phyloP scores from a whole-genome alignment of 495 filamentous ascomycete genomes.

The Paragyromitra xinjiangensis region DNA sequence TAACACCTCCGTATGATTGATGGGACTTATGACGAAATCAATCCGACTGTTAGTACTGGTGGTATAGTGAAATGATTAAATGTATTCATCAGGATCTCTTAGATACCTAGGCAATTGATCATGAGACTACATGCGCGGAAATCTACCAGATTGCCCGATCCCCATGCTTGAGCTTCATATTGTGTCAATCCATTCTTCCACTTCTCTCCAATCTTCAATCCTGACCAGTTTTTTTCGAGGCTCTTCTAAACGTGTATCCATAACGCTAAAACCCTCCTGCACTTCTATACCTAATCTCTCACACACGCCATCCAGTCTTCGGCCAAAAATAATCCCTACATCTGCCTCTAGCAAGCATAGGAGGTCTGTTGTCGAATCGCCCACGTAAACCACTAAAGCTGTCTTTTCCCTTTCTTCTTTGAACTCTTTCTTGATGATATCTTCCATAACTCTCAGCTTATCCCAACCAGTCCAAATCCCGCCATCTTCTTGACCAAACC shows the following conservation, averaged over 20 bases:
- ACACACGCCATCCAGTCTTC: constrained; percentile 41
- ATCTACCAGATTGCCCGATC: neutral
- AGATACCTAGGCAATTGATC: too few species aligned
- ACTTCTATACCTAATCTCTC: constrained; percentile 40
- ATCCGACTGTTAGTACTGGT: neutral
- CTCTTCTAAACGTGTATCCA: neutral
- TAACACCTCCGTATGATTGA: neutral
- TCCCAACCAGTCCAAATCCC: constrained; percentile 52
- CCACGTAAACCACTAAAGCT: constrained; percentile 54
- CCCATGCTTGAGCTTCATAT: neutral
- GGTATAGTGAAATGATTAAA: too few species aligned
- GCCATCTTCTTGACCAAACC: constrained; percentile 33
- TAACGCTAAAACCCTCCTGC: constrained; percentile 28
- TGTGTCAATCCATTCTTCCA: constrained; percentile 32
- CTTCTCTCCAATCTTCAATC: constrained; percentile 31
- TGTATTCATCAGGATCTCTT: too few species aligned
- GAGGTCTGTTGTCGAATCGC: constrained; percentile 56
- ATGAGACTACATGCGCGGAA: neutral
- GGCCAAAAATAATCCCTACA: constrained; percentile 55
- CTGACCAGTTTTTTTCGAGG: neutral
- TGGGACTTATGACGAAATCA: constrained; percentile 1
- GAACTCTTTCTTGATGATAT: constrained; percentile 10
- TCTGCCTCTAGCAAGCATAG: constrained; percentile 55
- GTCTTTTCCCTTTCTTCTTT: neutral
- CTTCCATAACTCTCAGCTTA: constrained; percentile 42